Evolutionary conservation across 1,139 yeast species (phyloP), one percentile per base, ranked within the genome.

Genomic region (Yamadazyma triangularis): DNA sequence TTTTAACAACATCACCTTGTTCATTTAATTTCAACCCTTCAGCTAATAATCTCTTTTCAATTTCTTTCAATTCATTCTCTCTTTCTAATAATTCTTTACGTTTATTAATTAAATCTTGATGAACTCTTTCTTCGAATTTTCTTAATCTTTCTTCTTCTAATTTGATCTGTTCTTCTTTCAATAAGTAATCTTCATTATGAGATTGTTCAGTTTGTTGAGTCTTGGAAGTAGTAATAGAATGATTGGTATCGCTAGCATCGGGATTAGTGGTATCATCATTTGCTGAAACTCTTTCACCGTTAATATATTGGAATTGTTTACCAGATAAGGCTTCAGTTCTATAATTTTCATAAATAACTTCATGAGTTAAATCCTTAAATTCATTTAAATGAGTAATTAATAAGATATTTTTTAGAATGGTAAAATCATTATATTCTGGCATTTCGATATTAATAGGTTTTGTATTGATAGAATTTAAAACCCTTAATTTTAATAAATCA

Each of bases 71-170:
- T 54, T 91, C 97, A 45, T 80, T 77, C 58, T 91, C 98, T 52
- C 96, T 77, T 35, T 87, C 88, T 48, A 82, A 70, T 42, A 91
- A 72, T 56, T 87, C 95, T 48, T 81, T 79, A 45, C 94, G 74
- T 70, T 88, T 88, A 52, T 77, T 77, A 48, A 84, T 70, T 57
- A 91, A 72, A 55, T 89, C 97, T 50, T 83, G 84, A 56, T 87
- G 96, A 15, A 91, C 96, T 45, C 95, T 72, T 53, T 81, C 86
- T 58, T 83, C 93, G 50, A 81, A 83, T 32, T 84, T 85, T 51
- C 68, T 77, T 48, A 83, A 66, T 54, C 91, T 73, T 55, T 82
- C 91, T 57, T 83, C 91, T 54, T 83, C 93, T 35, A 81, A 63
- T 53, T 79, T 77, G 47, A 83, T 83, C 54, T 82, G 91, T 52